Conservation (phyloP, 495 filamentous ascomycete genomes). For the Trichoderma orchidacearum region DNA sequence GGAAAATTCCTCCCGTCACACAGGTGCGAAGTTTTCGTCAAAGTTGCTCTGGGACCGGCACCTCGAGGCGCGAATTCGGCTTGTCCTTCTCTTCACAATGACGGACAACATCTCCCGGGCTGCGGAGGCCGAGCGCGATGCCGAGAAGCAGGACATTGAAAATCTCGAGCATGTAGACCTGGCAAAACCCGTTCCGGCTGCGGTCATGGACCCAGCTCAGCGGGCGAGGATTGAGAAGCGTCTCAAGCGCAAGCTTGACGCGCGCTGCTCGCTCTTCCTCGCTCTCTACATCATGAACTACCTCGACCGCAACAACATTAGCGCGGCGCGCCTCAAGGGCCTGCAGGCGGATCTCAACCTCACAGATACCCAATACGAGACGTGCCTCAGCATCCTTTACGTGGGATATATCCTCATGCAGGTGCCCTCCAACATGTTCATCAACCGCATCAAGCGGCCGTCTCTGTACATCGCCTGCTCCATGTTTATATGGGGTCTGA, state of each 20-base stretch:
- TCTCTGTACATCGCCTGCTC: constrained; percentile 33
- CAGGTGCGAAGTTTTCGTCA: neutral
- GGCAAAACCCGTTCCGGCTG: neutral
- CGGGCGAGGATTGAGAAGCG: constrained; percentile 23
- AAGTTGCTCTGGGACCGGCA: neutral
- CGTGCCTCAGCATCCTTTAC: constrained; percentile 27
- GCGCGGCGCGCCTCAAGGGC: constrained; percentile 30
- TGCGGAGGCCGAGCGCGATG: neutral
- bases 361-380: constrained; percentile 23
- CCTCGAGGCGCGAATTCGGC: neutral
- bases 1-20: neutral
- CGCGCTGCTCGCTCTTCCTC: constrained; percentile 26
- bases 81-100: neutral
- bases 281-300: constrained; percentile 66
- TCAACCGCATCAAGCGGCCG: constrained; percentile 24
- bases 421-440: constrained; percentile 25
- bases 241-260: constrained; percentile 27
- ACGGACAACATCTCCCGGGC: neutral
- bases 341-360: constrained; percentile 28
- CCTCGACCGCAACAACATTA: constrained; percentile 50
- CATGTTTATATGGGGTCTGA: constrained; percentile 57
- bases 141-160: neutral
- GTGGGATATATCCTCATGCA: constrained; percentile 43
- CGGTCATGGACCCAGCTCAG: constrained; percentile 18
- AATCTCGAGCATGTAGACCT: neutral